A percentile compares a stretch with the other conserved stretches of the same genome.
Evolutionary conservation across 306 rosid genomes (phyloP).

Genomic region (Acmispon strigosus): DNA sequence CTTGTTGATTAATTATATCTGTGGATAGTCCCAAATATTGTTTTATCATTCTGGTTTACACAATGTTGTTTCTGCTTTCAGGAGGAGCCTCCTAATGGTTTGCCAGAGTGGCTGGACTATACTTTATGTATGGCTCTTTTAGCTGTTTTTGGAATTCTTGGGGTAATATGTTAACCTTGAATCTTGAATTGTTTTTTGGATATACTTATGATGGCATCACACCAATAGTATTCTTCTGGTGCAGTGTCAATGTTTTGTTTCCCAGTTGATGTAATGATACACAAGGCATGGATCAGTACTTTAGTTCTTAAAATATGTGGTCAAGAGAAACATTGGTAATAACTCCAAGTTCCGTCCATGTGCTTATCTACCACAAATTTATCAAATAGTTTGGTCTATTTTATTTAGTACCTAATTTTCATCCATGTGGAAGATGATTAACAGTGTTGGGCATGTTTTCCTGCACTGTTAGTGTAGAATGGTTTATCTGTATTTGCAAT

Average conservation of each 20-base stretch:
- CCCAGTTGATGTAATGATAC: background rate
- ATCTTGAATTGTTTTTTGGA: background rate
- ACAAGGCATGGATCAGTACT: background rate
- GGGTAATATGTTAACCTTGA: conserved; percentile 29
- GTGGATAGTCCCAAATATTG: background rate
- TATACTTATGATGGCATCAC: background rate
- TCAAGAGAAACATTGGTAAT: background rate
- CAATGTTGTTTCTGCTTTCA: conserved; percentile 8
- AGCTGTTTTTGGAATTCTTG: conserved; percentile 46
- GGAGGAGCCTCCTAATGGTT: conserved; percentile 28
- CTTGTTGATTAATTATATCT: background rate
- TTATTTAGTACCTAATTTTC: background rate
- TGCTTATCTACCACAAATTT: background rate
- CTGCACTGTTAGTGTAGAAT: background rate
- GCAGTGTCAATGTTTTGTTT: background rate
- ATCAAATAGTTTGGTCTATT: background rate
- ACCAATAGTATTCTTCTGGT: background rate
- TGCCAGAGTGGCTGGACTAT: conserved; percentile 33
- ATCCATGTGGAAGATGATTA: background rate
- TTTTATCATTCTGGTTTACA: background rate
- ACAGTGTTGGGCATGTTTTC: background rate
- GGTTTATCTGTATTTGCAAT: background rate
- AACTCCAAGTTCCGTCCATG: background rate
- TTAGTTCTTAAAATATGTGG: background rate
- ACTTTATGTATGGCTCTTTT: conserved; percentile 28